Conservation (phyloP, 1,284 basidiomycete species). For the Apiotrichum porosum region DNA sequence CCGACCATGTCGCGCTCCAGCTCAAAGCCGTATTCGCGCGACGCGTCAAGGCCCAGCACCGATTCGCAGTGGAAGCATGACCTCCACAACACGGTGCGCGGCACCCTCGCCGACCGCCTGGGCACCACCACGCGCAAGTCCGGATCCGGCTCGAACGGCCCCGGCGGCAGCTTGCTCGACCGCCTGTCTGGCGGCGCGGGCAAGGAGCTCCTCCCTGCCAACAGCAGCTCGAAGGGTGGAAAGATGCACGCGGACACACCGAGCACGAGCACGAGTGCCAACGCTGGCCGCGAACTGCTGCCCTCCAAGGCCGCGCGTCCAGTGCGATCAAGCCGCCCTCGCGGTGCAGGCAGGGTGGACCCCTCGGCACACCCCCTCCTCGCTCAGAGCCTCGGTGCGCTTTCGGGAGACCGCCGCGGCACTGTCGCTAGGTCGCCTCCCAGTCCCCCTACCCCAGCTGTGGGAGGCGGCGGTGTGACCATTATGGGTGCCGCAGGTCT, state of each 20-base stretch:
- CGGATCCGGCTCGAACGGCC: neutral
- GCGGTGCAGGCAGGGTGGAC: neutral
- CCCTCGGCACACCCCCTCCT: slow-evolving; percentile 2
- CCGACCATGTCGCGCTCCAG: too few relatives aligned
- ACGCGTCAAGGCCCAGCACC: slow-evolving; percentile 1
- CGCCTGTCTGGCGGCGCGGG: slow-evolving; percentile 28
- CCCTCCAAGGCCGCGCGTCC: slow-evolving; percentile 11
- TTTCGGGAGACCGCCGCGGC: neutral
- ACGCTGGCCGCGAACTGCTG: slow-evolving; percentile 29
- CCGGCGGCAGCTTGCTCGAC: slow-evolving; percentile 13
- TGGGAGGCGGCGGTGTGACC: slow-evolving; percentile 51
- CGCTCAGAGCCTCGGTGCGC: slow-evolving; percentile 3
- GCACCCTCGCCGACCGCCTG: slow-evolving; percentile 22
- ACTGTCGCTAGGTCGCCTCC: too few relatives aligned
- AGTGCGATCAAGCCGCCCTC: slow-evolving; percentile 1
- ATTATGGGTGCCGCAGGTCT: slow-evolving; percentile 68
- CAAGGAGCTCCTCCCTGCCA: slow-evolving; percentile 21
- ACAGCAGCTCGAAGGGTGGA: neutral
- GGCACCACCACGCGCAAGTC: too few relatives aligned
- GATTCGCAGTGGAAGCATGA: slow-evolving; percentile 42
- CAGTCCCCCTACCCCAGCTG: too few relatives aligned
- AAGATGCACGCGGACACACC: slow-evolving; percentile 2
- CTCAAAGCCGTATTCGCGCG: slow-evolving; percentile 21
- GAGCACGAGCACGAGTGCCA: slow-evolving; percentile 20
- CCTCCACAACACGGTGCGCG: slow-evolving; percentile 22